phyloP scores from a whole-genome alignment of 2,329 filamentous ascomycete genomes.

The Neonectria coccinea region DNA sequence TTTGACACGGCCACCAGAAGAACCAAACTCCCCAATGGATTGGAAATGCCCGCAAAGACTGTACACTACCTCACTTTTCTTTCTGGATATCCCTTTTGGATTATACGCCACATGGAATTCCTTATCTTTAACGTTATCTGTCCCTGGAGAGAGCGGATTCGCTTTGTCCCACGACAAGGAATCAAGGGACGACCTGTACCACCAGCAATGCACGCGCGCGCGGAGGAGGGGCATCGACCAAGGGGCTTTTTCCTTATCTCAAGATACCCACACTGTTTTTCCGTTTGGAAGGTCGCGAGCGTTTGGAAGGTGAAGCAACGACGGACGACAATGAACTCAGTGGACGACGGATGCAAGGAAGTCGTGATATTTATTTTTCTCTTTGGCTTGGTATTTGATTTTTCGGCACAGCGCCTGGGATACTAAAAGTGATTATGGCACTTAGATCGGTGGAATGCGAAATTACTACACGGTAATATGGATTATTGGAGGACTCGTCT shows the following conservation, averaged over 20 bases:
- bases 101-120: conserved; percentile 39
- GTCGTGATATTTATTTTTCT: conserved; percentile 30
- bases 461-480: conserved; percentile 47
- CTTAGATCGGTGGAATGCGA: conserved; percentile 43
- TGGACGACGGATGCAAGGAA: conserved; percentile 30
- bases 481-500: conserved; percentile 35
- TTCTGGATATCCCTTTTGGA: conserved; percentile 44
- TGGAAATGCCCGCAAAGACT: conserved; percentile 43
- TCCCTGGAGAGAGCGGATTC: conserved; percentile 41
- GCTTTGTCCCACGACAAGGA: conserved; percentile 44
- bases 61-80: conserved; percentile 47
- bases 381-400: conserved; percentile 33
- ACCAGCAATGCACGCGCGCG: conserved; percentile 48
- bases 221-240: conserved; percentile 44
- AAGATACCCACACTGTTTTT: conserved; percentile 53
- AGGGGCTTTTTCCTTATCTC: conserved; percentile 51
- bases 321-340: conserved; percentile 29
- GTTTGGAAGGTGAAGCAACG: conserved; percentile 41
- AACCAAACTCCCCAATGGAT: conserved; percentile 38
- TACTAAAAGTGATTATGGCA: conserved; percentile 46
- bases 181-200: conserved; percentile 49
- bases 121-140: conserved; percentile 41
- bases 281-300: conserved; percentile 46
- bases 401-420: conserved; percentile 41
- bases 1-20: conserved; percentile 36